Conservation (phyloP, 1,139 yeast genomes). For the Lodderomyces oxycetoniae region DNA sequence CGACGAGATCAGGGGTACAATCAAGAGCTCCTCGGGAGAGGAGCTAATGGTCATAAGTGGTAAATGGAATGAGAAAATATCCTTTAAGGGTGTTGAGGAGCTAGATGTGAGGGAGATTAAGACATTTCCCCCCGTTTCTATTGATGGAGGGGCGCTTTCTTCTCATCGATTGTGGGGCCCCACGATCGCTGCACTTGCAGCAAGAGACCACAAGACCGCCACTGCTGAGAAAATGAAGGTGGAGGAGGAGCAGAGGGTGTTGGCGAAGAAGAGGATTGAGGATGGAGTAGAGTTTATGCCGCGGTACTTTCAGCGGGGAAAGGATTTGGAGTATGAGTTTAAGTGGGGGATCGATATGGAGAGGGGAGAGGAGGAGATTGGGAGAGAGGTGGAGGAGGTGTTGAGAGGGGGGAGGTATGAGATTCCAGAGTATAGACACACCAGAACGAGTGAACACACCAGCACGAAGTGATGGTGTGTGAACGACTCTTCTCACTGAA, state of each 20-base stretch:
- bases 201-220: conserved; percentile 73
- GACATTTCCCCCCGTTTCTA: too few species aligned
- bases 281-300: conserved; percentile 82
- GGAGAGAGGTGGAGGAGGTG: too few species aligned
- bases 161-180: conserved; percentile 79
- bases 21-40: conserved; percentile 55
- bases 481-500: too few species aligned
- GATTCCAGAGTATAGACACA: too few species aligned
- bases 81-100: conserved; percentile 47
- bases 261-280: conserved; percentile 69
- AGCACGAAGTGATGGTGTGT: too few species aligned
- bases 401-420: too few species aligned
- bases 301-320: conserved; percentile 47
- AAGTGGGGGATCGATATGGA: too few species aligned
- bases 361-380: too few species aligned
- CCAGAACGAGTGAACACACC: too few species aligned
- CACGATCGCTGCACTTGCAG: conserved; percentile 72
- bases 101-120: conserved; percentile 62
- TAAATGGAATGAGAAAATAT: conserved; percentile 87
- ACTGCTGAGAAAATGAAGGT: conserved; percentile 83
- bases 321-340: conserved; percentile 56
- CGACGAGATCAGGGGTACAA: conserved; percentile 77
- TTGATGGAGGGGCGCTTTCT: conserved; percentile 81
- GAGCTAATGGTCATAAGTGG: conserved; percentile 67
- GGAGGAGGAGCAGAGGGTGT: conserved; percentile 75